Evolutionary conservation across 768 basidiomycete genomes (phyloP), one percentile per base, ranked within the genome.

Genomic region (Tubosaeta sp.): DNA sequence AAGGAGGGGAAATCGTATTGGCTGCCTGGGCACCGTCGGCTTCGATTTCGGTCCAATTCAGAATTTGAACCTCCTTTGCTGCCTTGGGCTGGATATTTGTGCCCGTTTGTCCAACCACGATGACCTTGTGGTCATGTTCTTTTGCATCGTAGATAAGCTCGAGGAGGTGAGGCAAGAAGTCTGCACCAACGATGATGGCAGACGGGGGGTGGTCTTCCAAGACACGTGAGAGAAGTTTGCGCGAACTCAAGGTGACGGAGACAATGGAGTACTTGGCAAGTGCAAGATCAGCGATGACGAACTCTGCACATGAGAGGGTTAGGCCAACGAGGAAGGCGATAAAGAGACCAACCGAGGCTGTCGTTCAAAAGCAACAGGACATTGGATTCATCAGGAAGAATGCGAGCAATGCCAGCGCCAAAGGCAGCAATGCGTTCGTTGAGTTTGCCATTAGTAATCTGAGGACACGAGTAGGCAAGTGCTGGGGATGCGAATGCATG

Each of bases 291-390:
- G 81, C 74, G 41, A 93, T 79, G 60, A 92, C 60, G 64, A 87
- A 94, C 70, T 87, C 90, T 89, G 60, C 27, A 41, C 22, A 24
- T 27, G 19, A 35, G 51, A 27, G 21, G 32, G 41, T 30, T 21
- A 21, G 53, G 52, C 6, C 6, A 21, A 49, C 13, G 27, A 34
- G 10, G 19, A 40, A 2, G 22, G 30, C 10, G n/a, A 41, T 21
- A 44, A 25, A 42, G 1, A 19, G 44, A 44, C 76, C 12, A 56
- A 87, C 90, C 90, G 41, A 93, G 72, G 40, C 85, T 69, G 61
- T 93, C 91, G 55, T 93, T 87, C 35, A 94, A 71, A 22, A 92
- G 70, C 12, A 93, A 67, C n/a, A 93, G 65, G 8, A 87, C 87
- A 53, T 74, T 83, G 25, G 88, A 86, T 46, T 81, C 77, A 46